Percentiles rank a stretch among this genome's conserved stretches.
Evolutionary conservation across 2,329 filamentous ascomycete genomes (phyloP).

Genomic region (Chrysoporthe deuterocubensis): DNA sequence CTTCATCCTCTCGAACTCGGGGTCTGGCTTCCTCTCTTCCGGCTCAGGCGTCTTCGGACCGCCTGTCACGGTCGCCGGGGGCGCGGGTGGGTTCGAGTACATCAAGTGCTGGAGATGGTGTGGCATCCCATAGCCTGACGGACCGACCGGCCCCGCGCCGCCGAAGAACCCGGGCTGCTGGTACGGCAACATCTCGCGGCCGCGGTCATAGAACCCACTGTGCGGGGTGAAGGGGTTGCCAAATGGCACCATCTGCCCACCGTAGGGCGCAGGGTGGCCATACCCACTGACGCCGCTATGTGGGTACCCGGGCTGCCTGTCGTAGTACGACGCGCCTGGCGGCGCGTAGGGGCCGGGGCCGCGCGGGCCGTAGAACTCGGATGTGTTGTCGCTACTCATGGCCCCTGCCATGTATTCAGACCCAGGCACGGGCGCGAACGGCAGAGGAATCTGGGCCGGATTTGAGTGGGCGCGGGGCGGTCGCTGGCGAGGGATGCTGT

Average conservation of each 20-base stretch:
- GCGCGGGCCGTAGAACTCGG: conserved; percentile 64
- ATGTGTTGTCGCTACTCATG: conserved; percentile 54
- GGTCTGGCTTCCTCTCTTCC: conserved; percentile 46
- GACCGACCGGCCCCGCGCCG: conserved; percentile 32
- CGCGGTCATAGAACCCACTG: conserved; percentile 48
- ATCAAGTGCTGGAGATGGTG: conserved; percentile 45
- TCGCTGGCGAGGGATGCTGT: conserved; percentile 42
- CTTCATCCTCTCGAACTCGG: conserved; percentile 65
- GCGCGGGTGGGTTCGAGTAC: conserved; percentile 45
- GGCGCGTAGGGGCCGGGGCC: conserved; percentile 41
- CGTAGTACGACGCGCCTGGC: conserved; percentile 32
- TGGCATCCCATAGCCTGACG: conserved; percentile 35
- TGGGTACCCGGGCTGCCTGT: conserved; percentile 44
- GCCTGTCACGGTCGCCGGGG: conserved; percentile 48
- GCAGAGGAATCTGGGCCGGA: conserved; percentile 34
- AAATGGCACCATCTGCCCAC: conserved; percentile 54
- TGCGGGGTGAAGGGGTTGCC: conserved; percentile 48
- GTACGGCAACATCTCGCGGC: conserved; percentile 58
- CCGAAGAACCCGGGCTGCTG: conserved; percentile 42
- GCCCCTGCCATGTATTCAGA: conserved; percentile 20
- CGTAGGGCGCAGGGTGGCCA: conserved; percentile 40
- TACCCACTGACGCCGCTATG: conserved; percentile 53
- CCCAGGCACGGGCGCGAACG: conserved; percentile 44
- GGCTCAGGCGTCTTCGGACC: conserved; percentile 44
- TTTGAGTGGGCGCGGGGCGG: conserved; percentile 29